Evolutionary conservation across 257 asterid species (phyloP), one percentile per base, ranked within the genome.

Genomic region (Solanum chmielewskii): DNA sequence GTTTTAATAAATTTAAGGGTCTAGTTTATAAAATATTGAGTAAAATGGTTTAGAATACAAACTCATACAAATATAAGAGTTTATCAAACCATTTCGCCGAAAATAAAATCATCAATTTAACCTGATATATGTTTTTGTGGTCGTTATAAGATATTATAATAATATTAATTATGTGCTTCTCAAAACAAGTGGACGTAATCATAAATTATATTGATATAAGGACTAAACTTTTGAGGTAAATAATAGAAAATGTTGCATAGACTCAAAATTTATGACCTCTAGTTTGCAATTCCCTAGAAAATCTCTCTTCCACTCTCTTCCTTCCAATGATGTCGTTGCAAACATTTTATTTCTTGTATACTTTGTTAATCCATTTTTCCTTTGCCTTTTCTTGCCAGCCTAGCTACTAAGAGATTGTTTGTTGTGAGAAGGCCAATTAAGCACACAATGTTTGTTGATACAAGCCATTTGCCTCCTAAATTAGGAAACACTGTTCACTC

Each of bases 381-480:
- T 78, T 78, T 78, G 66, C 84, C 84, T 78, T 78, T 45, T 78
- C 84, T 45, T 78, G 31, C n/a, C 70, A 62, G 31, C 70, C 70
- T 62, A 37, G 39, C 39, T 37, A 60, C 23, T 21, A 60, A 21
- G 23, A 60, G 25, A 8, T 23, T 10, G 69, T 25, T 10, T 10
- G 69, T 25, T 10, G 27, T 62, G 15, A 21, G 70, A n/a, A 62
- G 78, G 84, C 91, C 42, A 70, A 52, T 52, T 52, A 52, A 89
- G 39, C 45, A 92, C 45, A 92, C 29, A 70, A 37, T 89, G 70
- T 71, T 33, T 29, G 60, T 14, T 87, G 93, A 12, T 69, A 88
- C 86, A 85, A 91, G 90, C 83, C 89, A 87, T 92, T 92, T 68
- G 89, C 89, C 86, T 86, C 71, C 87, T 89, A 35, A 87, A 49